Evolutionary conservation across 108 stramenopile species (phyloP).

Genomic region (Nitzschia sp.): DNA sequence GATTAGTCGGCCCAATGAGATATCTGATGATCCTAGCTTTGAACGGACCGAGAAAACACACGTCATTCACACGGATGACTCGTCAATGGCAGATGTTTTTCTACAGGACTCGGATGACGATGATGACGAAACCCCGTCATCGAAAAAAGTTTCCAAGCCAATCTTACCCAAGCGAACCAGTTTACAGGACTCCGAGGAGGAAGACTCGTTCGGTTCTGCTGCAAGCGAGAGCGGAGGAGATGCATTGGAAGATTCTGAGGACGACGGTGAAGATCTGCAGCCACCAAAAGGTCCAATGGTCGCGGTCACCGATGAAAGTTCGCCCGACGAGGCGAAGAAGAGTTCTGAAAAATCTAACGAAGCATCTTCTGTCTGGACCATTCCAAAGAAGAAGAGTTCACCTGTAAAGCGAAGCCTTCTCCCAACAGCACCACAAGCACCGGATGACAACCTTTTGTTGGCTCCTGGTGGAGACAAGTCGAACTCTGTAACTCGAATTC

Average conservation of each 20-base stretch:
- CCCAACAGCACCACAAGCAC: background rate
- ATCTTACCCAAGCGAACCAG: too few species aligned
- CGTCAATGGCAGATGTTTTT: constrained; percentile 16
- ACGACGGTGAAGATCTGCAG: background rate
- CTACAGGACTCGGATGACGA: constrained; percentile 17
- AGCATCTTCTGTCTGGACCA: background rate
- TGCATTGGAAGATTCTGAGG: background rate
- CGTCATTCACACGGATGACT: background rate
- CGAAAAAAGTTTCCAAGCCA: background rate
- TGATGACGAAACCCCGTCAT: background rate
- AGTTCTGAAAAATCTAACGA: background rate
- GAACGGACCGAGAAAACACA: background rate
- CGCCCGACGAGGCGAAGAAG: background rate
- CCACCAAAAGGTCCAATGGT: background rate
- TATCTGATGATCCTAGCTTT: constrained; percentile 3
- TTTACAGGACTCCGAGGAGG: constrained; percentile 1
- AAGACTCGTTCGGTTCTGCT: background rate
- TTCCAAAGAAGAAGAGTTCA: constrained; percentile 6
- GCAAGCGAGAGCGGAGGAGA: background rate
- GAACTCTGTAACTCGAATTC: constrained; percentile 1
- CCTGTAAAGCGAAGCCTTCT: background rate
- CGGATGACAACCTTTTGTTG: background rate
- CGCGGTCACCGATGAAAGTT: background rate
- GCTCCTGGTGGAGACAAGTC: background rate
- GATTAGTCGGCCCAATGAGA: background rate